Evolutionary conservation across 139 green algal species (phyloP), one percentile per base, ranked within the genome.

Genomic region (Chlorella sp.): DNA sequence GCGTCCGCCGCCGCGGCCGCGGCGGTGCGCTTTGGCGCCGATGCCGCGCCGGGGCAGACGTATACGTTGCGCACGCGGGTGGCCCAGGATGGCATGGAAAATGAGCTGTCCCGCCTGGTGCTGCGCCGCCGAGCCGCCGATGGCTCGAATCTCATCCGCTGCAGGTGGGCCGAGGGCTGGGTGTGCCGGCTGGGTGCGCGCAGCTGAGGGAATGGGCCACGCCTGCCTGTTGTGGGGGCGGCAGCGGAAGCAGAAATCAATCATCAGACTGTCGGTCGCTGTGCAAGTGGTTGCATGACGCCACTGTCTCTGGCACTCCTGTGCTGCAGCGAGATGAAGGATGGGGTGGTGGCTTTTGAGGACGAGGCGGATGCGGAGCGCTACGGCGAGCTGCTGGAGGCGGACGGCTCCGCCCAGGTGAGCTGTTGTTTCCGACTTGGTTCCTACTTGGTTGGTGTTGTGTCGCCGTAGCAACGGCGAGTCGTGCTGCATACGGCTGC

Each of bases 311-410:
- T 60, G 9, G 9, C 51, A 24, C 51, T 24, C 51, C 24, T 60
- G 51, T 60, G 9, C n/a, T 60, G 51, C 73, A 80, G 79, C 20
- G 58, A 91, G 48, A 78, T 96, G 60, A 64, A 58, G 38, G 93
- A 96, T 81, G 93, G 92, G 9, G 83, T 96, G 41, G 88, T 96
- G 38, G 70, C 87, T 16, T 96, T 96, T 87, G 90, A 93, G 85
- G 43, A 74, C 8, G 86, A 84, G 48, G 89, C 75, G 14, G 89
- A 89, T 38, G 92, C 92, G 17, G 90, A 92, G 70, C 81, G 83
- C 24, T 96, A 88, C 60, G 91, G 87, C 32, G 85, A 87, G 54
- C 73, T 85, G 68, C 60, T 95, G 76, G 92, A 94, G 82, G 88
- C 88, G 13, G 90, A 93, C 0, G 88, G 76, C 19, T 11, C 26